Evolutionary conservation across 306 rosid species (phyloP), one percentile per base, ranked within the genome.

Genomic region (Prunus fruticosa): DNA sequence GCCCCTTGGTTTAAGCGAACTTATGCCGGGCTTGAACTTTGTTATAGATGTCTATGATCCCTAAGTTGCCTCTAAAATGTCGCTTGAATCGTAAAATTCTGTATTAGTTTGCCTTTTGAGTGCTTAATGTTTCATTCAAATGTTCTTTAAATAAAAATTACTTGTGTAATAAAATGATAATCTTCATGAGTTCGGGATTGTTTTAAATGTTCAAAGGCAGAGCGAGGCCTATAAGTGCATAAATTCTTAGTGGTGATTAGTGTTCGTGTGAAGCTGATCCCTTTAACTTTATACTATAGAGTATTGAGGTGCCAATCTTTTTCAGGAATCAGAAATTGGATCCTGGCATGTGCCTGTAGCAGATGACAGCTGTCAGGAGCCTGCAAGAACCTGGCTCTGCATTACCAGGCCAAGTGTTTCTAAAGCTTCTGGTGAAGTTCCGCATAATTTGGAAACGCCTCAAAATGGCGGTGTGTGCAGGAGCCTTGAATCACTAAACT

Each of bases 321-420:
- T 86, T 63, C 85, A 95, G 99, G 97, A 95, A 80, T 89, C 88
- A 8, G 97, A 82, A 56, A 88, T 76, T 46, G 97, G 99, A 67
- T 84, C 90, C 15, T 95, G 97, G 97, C 99, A 95, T 76, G 86
- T 95, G 28, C 97, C 99, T n/a, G 6, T 85, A 64, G 83, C 84
- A 6, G 78, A 65, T 7, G 68, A 71, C 38, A 64, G 81, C 80
- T 19, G 57, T 6, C 88, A 85, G 47, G 86, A 82, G 76, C 78
- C 91, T 43, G 81, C 68, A 2, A 85, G 78, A 71, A 80, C 78
- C 61, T 95, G 99, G 99, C 88, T 95, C 62, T 95, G 99, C 82
- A 84, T 95, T 76, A 85, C 89, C 1, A 86, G 89, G 74, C 75
- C 83, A 23, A 81, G 79, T 76, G 78, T 71, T 30, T 16, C 50